Percentiles rank a stretch among this genome's conserved stretches.
phyloP scores from a whole-genome alignment of 495 filamentous ascomycete genomes.

The Neurospora africana region DNA sequence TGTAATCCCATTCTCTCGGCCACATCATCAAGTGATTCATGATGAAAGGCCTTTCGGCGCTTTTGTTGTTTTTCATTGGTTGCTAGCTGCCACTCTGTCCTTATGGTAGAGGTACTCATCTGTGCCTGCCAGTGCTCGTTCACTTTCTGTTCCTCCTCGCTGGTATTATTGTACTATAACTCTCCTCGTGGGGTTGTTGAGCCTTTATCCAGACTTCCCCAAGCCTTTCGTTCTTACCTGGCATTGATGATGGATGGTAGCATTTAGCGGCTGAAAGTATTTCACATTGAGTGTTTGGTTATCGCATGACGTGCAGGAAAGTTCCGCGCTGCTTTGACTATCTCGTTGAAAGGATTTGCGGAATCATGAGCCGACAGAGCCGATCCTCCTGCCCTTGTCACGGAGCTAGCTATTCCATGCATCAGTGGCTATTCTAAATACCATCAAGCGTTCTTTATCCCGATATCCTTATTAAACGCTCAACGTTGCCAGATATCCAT shows the following conservation, averaged over 20 bases:
- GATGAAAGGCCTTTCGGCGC: neutral
- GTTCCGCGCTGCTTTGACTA: neutral
- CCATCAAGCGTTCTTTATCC: neutral
- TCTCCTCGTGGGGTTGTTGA: neutral
- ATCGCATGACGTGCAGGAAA: neutral
- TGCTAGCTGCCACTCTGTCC: neutral
- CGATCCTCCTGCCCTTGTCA: neutral
- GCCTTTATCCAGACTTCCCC: neutral
- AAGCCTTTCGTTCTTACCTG: neutral
- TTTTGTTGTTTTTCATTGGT: neutral
- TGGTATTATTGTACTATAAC: neutral
- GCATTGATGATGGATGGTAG: neutral
- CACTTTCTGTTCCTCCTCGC: neutral
- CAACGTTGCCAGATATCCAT: neutral
- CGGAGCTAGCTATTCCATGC: neutral
- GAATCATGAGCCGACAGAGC: neutral
- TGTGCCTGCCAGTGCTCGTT: neutral
- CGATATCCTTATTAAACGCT: constrained; percentile 5
- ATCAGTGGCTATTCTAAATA: constrained; percentile 5
- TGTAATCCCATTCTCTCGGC: neutral
- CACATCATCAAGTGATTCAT: neutral
- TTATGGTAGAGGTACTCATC: neutral
- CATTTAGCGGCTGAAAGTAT: neutral
- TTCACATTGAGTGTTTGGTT: neutral
- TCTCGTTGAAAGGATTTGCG: neutral